A percentile compares a stretch with the other conserved stretches of the same genome.
Conservation (phyloP, 1,139 yeast species). For the Saccharomycopsis hybrid region DNA sequence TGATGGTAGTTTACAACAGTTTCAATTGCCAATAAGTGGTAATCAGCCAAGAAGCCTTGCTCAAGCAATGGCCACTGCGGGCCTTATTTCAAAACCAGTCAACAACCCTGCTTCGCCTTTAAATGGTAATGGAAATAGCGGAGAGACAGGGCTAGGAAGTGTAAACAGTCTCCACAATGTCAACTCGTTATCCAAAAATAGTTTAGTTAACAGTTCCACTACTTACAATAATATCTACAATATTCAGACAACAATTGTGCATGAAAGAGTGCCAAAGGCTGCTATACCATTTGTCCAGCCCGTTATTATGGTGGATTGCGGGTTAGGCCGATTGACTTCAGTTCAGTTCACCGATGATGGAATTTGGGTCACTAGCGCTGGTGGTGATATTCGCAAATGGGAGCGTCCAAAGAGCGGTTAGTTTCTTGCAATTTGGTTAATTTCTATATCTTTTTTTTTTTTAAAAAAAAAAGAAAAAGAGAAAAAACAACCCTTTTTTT, state of each 20-base stretch:
- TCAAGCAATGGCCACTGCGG: conserved; percentile 17
- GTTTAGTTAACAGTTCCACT: not conserved
- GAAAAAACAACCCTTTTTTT: too few species aligned
- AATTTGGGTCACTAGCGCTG: conserved; percentile 47
- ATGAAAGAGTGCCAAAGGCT: conserved; percentile 23
- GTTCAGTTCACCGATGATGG: conserved; percentile 34
- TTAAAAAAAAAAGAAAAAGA: not conserved
- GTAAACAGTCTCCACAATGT: not conserved
- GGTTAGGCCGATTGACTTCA: conserved; percentile 40
- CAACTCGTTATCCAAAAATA: not conserved
- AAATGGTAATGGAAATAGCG: not conserved
- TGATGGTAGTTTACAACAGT: not conserved
- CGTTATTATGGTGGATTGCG: conserved; percentile 27
- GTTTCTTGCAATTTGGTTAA: not conserved
- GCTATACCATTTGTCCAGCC: conserved; percentile 28
- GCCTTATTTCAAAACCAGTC: conserved; percentile 1
- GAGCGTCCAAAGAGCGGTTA: conserved; percentile 22
- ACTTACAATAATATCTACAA: not conserved
- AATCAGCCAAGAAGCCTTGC: conserved; percentile 12
- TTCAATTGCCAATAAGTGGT: not conserved
- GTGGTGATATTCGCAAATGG: conserved; percentile 47
- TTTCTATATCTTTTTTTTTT: too few species aligned
- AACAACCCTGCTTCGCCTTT: not conserved
- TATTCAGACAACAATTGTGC: conserved; percentile 22
- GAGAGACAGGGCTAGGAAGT: not conserved